Conservation (phyloP, 140 eudicot genomes). For the Cichorium intybus region DNA sequence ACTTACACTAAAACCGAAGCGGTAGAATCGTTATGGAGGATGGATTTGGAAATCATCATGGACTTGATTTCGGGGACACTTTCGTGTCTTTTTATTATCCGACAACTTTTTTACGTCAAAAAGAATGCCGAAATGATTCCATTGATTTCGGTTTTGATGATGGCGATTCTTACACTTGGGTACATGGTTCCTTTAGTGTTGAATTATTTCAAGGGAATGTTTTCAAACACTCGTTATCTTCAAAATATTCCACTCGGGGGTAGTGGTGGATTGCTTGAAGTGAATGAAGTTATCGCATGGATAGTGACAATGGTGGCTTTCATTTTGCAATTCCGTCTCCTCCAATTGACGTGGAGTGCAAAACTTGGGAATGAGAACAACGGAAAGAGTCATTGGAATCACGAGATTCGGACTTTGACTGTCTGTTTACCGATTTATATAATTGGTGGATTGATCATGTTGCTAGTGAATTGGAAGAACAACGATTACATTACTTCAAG, state of each 20-base stretch:
- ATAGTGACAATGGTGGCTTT: conserved; percentile 56
- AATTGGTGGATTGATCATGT: conserved; percentile 37
- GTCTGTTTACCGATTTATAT: conserved; percentile 38
- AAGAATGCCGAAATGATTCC: conserved; percentile 38
- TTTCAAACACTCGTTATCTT: conserved; percentile 17
- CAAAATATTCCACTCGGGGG: conserved; percentile 21
- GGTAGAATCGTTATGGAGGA: conserved; percentile 47
- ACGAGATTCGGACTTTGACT: conserved; percentile 37
- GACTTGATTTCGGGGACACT: conserved; percentile 66
- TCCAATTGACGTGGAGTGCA: conserved; percentile 56
- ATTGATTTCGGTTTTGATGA: conserved; percentile 48
- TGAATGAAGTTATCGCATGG: conserved; percentile 55
- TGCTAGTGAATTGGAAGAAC: conserved; percentile 35
- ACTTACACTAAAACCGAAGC: conserved; percentile 19
- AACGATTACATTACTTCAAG: conserved; percentile 1
- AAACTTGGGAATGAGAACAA: conserved; percentile 12
- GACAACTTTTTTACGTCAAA: conserved; percentile 46
- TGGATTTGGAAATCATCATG: conserved; percentile 65
- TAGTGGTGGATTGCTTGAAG: conserved; percentile 51
- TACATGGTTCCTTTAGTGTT: conserved; percentile 63
- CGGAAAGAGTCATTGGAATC: conserved; percentile 23
- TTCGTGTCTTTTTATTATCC: conserved; percentile 41
- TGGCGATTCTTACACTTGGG: conserved; percentile 52
- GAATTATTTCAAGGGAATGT: conserved; percentile 64
- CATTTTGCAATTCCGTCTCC: conserved; percentile 48